Evolutionary conservation across 2,329 filamentous ascomycete genomes (phyloP).

Genomic region (Curvularia hawaiiensis): DNA sequence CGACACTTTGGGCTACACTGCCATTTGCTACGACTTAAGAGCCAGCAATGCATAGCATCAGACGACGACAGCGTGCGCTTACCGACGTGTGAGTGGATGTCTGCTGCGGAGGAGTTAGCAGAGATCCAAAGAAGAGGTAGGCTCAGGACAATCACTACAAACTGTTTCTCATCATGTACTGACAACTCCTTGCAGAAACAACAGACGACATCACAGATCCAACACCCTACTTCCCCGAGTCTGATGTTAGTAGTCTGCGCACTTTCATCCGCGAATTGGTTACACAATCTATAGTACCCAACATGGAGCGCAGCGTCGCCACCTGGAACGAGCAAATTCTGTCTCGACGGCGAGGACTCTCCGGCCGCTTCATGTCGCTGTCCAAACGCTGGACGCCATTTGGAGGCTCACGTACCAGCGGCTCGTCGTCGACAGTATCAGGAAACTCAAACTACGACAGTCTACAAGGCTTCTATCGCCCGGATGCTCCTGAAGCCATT

Average conservation of each 20-base stretch:
- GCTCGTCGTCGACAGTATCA: constrained; percentile 57
- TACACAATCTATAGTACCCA: constrained; percentile 90
- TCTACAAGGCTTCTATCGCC: constrained; percentile 77
- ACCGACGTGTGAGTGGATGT: constrained; percentile 85
- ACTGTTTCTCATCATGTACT: constrained; percentile 9
- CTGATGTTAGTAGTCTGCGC: constrained; percentile 84
- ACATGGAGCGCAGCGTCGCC: constrained; percentile 91
- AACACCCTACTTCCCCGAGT: constrained; percentile 84
- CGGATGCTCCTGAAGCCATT: constrained; percentile 83
- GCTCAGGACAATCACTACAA: constrained; percentile 2
- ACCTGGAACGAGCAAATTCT: constrained; percentile 98
- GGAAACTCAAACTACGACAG: constrained; percentile 76
- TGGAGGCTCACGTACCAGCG: constrained; percentile 66
- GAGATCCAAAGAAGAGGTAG: constrained; percentile 70
- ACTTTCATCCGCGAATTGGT: constrained; percentile 94
- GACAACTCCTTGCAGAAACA: constrained; percentile 53
- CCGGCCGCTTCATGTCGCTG: constrained; percentile 91
- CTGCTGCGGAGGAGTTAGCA: constrained; percentile 81
- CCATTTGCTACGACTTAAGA: constrained; percentile 84
- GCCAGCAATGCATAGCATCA: constrained; percentile 81
- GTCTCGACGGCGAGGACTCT: constrained; percentile 83
- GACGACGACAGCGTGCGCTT: constrained; percentile 89
- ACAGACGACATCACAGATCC: constrained; percentile 74
- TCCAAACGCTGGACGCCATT: constrained; percentile 90
- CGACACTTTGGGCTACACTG: constrained; percentile 96